These are phyloP conservation scores for Suillus bovinus DNA, from an alignment of 768 basidiomycete species.

Conservation along the genomic window DNA sequence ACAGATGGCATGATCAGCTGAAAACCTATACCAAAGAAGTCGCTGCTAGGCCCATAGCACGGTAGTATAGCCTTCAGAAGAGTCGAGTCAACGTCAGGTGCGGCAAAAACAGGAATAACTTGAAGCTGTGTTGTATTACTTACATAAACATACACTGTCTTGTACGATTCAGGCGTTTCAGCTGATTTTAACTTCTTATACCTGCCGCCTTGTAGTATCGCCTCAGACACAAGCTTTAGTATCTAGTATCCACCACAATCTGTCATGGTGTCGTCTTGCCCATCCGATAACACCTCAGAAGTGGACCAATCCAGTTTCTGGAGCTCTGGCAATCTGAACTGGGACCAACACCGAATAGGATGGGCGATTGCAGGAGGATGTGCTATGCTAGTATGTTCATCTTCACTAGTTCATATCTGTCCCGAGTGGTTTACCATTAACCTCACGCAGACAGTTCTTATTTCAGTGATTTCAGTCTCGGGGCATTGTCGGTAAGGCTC, in stretches of 20 bases:
- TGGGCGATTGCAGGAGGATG: slow-evolving; percentile 73
- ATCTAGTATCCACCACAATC: slow-evolving; percentile 2
- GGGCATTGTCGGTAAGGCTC: slow-evolving; percentile 62
- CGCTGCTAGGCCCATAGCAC: neutral
- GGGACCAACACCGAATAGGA: slow-evolving; percentile 67
- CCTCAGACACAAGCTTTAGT: neutral
- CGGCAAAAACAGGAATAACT: neutral
- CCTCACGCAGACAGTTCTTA: slow-evolving; percentile 52
- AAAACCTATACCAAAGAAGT: neutral
- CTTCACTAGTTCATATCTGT: slow-evolving; percentile 6
- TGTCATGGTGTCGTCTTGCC: slow-evolving; percentile 39
- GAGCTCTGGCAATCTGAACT: slow-evolving; percentile 51
- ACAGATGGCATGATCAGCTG: neutral
- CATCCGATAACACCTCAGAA: slow-evolving; percentile 47
- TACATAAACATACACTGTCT: neutral
- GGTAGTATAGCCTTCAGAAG: neutral
- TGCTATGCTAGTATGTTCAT: slow-evolving; percentile 48
- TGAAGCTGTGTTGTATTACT: neutral
- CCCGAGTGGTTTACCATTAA: neutral
- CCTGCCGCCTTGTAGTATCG: neutral
- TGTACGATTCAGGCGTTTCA: neutral
- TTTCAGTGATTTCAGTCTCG: slow-evolving; percentile 55
- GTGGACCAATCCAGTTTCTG: slow-evolving; percentile 68
- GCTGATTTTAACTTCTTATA: slow-evolving; percentile 1
- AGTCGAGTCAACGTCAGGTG: too few species aligned